These are phyloP conservation scores for Bipolaris victoriae DNA, from an alignment of 2,329 filamentous ascomycete species.

Conservation along the genomic window DNA sequence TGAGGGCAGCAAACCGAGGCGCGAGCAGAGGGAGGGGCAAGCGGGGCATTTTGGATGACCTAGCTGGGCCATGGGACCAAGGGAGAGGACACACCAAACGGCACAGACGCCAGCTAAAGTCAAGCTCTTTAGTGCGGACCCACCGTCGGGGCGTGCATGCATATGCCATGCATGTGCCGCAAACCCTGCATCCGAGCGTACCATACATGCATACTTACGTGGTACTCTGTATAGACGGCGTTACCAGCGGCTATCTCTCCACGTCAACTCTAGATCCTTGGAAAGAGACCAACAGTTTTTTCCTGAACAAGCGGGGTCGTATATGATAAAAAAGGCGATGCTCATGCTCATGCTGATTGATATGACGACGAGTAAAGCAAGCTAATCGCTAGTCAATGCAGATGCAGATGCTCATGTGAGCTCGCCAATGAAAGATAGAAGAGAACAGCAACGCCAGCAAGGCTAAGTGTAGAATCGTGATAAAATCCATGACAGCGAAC, in stretches of 20 bases:
- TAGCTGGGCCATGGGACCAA: neutral
- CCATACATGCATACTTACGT: no score
- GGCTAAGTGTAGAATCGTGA: neutral
- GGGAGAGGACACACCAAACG: slow-evolving; percentile 5
- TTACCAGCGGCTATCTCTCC: neutral
- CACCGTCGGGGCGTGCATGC: slow-evolving; percentile 1
- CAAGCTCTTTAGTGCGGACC: slow-evolving; percentile 17
- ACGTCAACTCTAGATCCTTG: neutral
- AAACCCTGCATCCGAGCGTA: slow-evolving; percentile 3
- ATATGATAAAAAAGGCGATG: neutral
- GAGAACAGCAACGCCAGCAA: neutral
- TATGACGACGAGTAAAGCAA: neutral
- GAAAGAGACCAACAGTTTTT: no score
- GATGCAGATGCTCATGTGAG: neutral
- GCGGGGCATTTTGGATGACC: slow-evolving; percentile 24
- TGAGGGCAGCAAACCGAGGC: slow-evolving; percentile 17
- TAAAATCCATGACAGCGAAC: neutral
- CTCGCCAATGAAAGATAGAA: neutral
- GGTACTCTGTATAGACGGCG: neutral
- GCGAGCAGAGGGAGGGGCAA: slow-evolving; percentile 28
- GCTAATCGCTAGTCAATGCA: slow-evolving; percentile 1
- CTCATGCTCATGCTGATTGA: neutral
- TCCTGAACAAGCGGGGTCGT: no score
- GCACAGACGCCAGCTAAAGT: slow-evolving; percentile 8
- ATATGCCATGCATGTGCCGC: neutral